A percentile compares a stretch with the other conserved stretches of the same genome.
Evolutionary conservation across 2,329 filamentous ascomycete species (phyloP).

Genomic region (Paecilomyces dactylethromorphus): DNA sequence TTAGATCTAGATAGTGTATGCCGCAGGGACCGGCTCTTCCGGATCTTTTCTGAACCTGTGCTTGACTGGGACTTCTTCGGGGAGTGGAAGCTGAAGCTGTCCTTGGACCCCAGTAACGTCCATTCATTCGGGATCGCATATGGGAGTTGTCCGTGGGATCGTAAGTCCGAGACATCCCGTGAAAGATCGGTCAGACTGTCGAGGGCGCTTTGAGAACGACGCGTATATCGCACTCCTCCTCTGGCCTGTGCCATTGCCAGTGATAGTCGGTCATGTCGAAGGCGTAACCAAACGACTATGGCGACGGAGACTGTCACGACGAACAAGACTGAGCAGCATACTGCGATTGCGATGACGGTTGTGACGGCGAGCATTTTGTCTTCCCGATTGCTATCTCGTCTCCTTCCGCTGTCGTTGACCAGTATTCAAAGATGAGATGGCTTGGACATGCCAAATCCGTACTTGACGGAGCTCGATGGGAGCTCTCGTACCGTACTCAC

Average conservation of each 20-base stretch:
- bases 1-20: constrained; percentile 28
- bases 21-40: constrained; percentile 23
- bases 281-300: constrained; percentile 28
- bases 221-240: constrained; percentile 11
- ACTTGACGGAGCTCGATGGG: constrained; percentile 1
- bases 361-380: constrained; percentile 26
- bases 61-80: constrained; percentile 13
- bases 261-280: constrained; percentile 26
- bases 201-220: constrained; percentile 15
- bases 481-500: background rate
- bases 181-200: constrained; percentile 24
- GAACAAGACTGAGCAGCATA: constrained; percentile 25
- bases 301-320: constrained; percentile 24
- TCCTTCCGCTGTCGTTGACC: background rate
- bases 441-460: constrained; percentile 5
- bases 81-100: constrained; percentile 21
- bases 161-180: constrained; percentile 22
- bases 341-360: constrained; percentile 28
- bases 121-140: constrained; percentile 29
- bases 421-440: background rate
- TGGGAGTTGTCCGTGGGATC: constrained; percentile 27
- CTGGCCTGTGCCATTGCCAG: constrained; percentile 17
- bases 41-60: constrained; percentile 15
- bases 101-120: constrained; percentile 25
- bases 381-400: background rate